Evolutionary conservation across 208 protist genomes (phyloP).

Genomic region (Ichthyophonus hoferi): DNA sequence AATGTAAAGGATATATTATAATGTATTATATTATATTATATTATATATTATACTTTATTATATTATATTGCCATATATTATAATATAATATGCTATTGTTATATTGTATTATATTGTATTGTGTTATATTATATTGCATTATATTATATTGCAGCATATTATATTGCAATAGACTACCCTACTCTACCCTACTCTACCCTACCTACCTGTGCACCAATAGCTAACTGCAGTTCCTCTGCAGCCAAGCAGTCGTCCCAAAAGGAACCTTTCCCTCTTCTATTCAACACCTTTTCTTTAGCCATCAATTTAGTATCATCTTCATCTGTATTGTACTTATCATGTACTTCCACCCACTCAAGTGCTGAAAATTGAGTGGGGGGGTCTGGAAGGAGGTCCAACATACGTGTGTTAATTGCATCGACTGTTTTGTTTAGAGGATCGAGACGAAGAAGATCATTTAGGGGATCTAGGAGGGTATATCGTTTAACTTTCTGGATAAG

Average conservation of each 20-base stretch:
- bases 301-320: neutral
- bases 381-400: neutral
- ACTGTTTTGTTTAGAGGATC: neutral
- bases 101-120: too few relatives aligned
- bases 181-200: too few relatives aligned
- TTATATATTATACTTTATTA: too few relatives aligned
- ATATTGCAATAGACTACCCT: too few relatives aligned
- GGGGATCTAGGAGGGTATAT: neutral
- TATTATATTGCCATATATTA: too few relatives aligned
- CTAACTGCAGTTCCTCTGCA: neutral
- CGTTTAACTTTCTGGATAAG: neutral
- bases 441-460: neutral
- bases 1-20: too few relatives aligned
- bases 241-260: neutral
- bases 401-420: neutral
- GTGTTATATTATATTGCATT: too few relatives aligned
- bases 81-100: too few relatives aligned
- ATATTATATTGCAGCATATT: too few relatives aligned
- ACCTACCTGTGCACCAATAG: neutral
- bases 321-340: neutral
- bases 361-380: neutral
- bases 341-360: neutral
- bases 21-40: too few relatives aligned
- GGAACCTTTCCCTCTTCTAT: neutral
- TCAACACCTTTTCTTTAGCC: neutral